Evolutionary conservation across 2,329 filamentous ascomycete genomes (phyloP), one percentile per base, ranked within the genome.

Genomic region (Colletotrichum sp.): DNA sequence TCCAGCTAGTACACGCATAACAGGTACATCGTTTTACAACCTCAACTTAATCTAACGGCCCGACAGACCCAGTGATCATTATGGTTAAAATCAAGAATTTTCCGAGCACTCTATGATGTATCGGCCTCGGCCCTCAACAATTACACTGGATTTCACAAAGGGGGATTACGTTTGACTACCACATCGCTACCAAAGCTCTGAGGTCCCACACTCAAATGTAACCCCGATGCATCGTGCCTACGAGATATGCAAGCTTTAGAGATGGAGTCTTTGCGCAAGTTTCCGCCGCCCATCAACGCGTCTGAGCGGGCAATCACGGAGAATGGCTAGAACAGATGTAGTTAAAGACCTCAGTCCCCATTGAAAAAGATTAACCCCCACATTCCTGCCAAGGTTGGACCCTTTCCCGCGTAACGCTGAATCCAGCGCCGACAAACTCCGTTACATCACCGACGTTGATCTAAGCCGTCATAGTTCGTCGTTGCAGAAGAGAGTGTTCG

Each of bases 91-190:
- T 48, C 44, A 48, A 22, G 44, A 48, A 48, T 48, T 48, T 48
- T 22, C 44, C 44, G 44, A 48, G 39, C 44, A 48, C n/a, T 48
- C 44, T 48, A 48, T 48, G 44, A 48, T 22, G 19, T 48, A 48
- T 13, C 44, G 11, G 19, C 11, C 44, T 22, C 9, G 44, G n/a
- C 44, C 44, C 19, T 48, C n/a, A 48, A 7, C n/a, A 22, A 1
- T 0, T 4, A 22, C n/a, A n/a, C 11, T 0, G 11, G 12, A 22
- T 22, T 48, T 48, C n/a, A 13, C n/a, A 22, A 13, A 22, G 1
- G n/a, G n/a, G n/a, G 22, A n/a, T 48, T 48, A 48, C n/a, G 12
- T 48, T 22, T 48, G 44, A 13, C 44, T 48, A 13, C 44, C 22
- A 48, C 44, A 48, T 48, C 44, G 44, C 44, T 48, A 48, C n/a